Evolutionary conservation across 768 basidiomycete genomes (phyloP), one percentile per base, ranked within the genome.

Genomic region (Lactifluus volemus): DNA sequence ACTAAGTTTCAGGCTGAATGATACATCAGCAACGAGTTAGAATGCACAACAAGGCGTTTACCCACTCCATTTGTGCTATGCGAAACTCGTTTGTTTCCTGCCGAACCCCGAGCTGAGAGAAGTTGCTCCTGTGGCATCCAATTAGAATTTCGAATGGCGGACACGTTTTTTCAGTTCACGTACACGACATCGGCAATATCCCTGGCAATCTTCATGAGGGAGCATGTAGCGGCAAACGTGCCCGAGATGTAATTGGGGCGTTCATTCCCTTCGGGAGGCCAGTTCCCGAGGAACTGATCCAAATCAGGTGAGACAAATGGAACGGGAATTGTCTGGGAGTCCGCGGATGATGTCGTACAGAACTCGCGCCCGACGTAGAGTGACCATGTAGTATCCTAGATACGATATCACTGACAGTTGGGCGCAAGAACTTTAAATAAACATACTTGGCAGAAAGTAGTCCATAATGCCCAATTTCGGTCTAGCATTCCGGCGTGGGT

Each of bases 341-440:
- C 73, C 25, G 72, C 68, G 2, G 76, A 77, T 7, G 72, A 68
- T 1, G 78, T 68, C 25, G 83, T 74, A 56, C 76, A 78, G 67
- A 79, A 81, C 55, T 84, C 83, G 19, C 84, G 77, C 8, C 84
- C 84, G n/a, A 84, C 82, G 53, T 84, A 84, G 0, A 85, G 73
- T 1, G 81, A 82, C 84, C 84, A 85, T 54, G 81, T 84, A 5
- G 83, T 79, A 57, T 85, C 84, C 78, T 83, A 53, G 8, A 58
- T 25, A 3, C 6, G 15, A 32, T 14, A 32, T 45, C n/a, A 57
- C 39, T 30, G 30, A 32, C 7, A 25, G n/a, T 48, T 12, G 50
- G 25, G 29, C 11, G 21, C 42, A 49, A 50, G 25, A n/a, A 51
- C 11, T 32, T 25, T 9, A 34, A 42, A 30, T 11, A n/a, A 15